A percentile compares a stretch with the other conserved stretches of the same genome.
Conservation (phyloP, 805 yeast species). For the Tetrapisispora iriomotensis region DNA sequence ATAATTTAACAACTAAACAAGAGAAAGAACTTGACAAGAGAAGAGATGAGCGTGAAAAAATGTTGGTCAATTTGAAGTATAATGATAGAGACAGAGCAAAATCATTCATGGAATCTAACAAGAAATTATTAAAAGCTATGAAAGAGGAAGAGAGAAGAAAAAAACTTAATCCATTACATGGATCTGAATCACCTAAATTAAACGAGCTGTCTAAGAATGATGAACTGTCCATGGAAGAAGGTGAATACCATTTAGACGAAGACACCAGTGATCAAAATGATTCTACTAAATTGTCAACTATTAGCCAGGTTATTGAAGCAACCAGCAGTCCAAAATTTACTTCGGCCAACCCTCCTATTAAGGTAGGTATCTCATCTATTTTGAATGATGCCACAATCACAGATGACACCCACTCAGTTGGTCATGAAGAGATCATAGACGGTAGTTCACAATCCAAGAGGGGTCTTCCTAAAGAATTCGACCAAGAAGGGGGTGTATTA, state of each 20-base stretch:
- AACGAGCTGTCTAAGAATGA: not conserved
- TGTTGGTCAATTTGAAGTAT: constrained; percentile 29
- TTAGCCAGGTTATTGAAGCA: not conserved
- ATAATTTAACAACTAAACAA: constrained; percentile 8
- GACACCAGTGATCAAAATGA: constrained; percentile 3
- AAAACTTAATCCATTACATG: constrained; percentile 18
- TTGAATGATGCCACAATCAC: no score
- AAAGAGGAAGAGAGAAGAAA: constrained; percentile 27
- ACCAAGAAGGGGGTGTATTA: no score
- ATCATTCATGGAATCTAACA: constrained; percentile 27
- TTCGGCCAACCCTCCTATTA: constrained; percentile 1
- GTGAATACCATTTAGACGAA: no score
- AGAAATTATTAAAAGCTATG: constrained; percentile 25
- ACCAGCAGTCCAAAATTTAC: no score
- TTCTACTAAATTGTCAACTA: no score
- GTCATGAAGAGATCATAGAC: no score
- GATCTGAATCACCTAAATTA: constrained; percentile 3
- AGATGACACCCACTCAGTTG: constrained; percentile 7
- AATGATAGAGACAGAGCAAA: constrained; percentile 27
- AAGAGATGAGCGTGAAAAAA: constrained; percentile 26
- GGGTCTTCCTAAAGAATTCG: no score
- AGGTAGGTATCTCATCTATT: constrained; percentile 21
- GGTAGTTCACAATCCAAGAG: no score
- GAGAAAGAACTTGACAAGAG: constrained; percentile 25
- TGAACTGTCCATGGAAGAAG: no score